Percentiles rank a stretch among this genome's conserved stretches.
phyloP scores from a whole-genome alignment of 2,329 filamentous ascomycete species.

The Trichoderma aggressivum region DNA sequence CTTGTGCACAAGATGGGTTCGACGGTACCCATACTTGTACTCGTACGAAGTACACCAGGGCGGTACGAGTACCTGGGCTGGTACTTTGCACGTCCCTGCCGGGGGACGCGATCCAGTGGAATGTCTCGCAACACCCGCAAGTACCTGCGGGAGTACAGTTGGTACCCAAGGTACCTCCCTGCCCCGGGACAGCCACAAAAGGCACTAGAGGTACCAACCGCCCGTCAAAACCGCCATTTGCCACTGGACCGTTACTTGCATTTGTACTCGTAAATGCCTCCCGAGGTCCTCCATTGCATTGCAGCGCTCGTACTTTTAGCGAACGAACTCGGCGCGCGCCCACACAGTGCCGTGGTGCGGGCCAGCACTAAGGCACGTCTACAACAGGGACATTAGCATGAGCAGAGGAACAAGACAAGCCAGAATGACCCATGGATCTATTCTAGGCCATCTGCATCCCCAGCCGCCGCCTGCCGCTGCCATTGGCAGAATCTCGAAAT shows the following conservation, averaged over 20 bases:
- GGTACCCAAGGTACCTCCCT: too few relatives aligned
- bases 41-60: not conserved
- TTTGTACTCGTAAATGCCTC: not conserved
- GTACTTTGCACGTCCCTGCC: too few relatives aligned
- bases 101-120: too few relatives aligned
- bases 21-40: not conserved
- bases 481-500: slow-evolving; percentile 8
- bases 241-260: not conserved
- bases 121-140: too few relatives aligned
- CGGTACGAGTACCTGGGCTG: not conserved
- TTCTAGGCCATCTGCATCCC: slow-evolving; percentile 6
- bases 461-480: not conserved
- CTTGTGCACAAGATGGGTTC: not conserved
- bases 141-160: too few relatives aligned
- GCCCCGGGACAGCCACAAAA: too few relatives aligned
- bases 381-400: not conserved
- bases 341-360: slow-evolving; percentile 16
- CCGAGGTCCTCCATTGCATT: not conserved
- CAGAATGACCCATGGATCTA: slow-evolving; percentile 3
- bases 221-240: not conserved
- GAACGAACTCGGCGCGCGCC: not conserved
- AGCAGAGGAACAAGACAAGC: not conserved
- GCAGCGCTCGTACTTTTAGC: not conserved
- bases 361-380: not conserved
- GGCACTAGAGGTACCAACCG: too few relatives aligned